Percentiles rank a stretch among this genome's conserved stretches.
These are phyloP conservation scores for Oryza glaberrima DNA, from an alignment of 176 grass and related monocot genomes.

Conservation along the genomic window DNA sequence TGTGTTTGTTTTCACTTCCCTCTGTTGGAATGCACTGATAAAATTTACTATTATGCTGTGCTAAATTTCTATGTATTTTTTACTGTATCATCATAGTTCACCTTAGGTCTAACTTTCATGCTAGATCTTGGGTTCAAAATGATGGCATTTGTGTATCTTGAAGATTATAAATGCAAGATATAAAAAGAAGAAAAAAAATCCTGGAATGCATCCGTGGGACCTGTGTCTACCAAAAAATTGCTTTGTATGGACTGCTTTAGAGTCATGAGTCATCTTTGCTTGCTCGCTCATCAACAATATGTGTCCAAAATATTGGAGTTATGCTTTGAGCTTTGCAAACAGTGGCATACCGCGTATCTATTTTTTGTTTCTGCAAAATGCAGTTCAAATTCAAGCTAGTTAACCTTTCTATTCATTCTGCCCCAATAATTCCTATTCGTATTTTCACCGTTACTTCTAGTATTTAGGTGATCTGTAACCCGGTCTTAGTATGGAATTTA, in stretches of 20 bases:
- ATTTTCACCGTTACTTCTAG: background rate
- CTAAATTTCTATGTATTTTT: constrained; percentile 5
- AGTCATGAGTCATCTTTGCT: background rate
- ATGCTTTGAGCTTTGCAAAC: background rate
- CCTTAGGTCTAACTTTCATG: background rate
- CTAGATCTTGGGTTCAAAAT: constrained; percentile 1
- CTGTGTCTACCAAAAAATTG: constrained; percentile 8
- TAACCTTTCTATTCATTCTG: background rate
- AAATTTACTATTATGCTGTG: background rate
- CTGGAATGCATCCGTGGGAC: constrained; percentile 5
- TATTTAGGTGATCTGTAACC: constrained; percentile 3
- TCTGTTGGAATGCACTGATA: background rate
- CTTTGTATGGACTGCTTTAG: background rate
- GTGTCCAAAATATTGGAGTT: background rate
- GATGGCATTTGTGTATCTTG: background rate
- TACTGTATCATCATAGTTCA: background rate
- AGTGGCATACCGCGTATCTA: background rate
- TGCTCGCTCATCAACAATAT: background rate
- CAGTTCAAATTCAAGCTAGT: background rate
- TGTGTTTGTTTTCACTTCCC: background rate
- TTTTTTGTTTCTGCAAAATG: constrained; percentile 10
- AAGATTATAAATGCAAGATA: background rate
- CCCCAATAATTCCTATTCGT: background rate
- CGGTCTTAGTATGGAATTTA: background rate
- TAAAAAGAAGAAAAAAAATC: background rate